A percentile compares a stretch with the other conserved stretches of the same genome.
These are phyloP conservation scores for Ceratocystis papillata DNA, from an alignment of 2,329 filamentous ascomycete genomes.

Conservation along the genomic window DNA sequence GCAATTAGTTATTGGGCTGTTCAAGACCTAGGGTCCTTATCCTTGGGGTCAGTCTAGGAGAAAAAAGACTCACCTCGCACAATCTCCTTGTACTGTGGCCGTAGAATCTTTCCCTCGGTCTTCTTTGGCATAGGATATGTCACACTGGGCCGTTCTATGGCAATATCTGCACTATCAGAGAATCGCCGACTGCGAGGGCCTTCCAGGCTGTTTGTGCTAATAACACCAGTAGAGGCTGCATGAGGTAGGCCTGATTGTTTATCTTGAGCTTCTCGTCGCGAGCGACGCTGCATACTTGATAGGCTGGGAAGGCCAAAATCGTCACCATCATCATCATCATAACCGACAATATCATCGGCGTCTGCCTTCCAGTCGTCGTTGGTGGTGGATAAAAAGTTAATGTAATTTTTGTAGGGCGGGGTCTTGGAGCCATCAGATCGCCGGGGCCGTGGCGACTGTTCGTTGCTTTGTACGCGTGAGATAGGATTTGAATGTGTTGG, in stretches of 20 bases:
- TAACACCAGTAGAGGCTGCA: background rate
- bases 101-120: slow-evolving; percentile 84
- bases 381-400: slow-evolving; percentile 68
- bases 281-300: slow-evolving; percentile 75
- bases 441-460: slow-evolving; percentile 47
- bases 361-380: slow-evolving; percentile 73
- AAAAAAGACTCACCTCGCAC: slow-evolving; percentile 47
- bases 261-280: slow-evolving; percentile 35
- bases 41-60: background rate
- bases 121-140: slow-evolving; percentile 83
- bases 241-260: slow-evolving; percentile 10
- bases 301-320: slow-evolving; percentile 92
- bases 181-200: slow-evolving; percentile 44
- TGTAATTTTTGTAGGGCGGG: slow-evolving; percentile 62
- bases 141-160: slow-evolving; percentile 72
- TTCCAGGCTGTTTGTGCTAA: slow-evolving; percentile 27
- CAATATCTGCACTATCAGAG: slow-evolving; percentile 86
- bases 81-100: slow-evolving; percentile 97
- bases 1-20: background rate
- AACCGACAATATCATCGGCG: slow-evolving; percentile 65
- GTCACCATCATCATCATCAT: slow-evolving; percentile 78
- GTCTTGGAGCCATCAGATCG: slow-evolving; percentile 45
- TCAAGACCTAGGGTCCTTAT: too few species aligned
- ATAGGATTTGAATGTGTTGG: slow-evolving; percentile 46
- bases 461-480: slow-evolving; percentile 36